Percentiles rank a stretch among this genome's conserved stretches.
These are phyloP conservation scores for Letharia lupina DNA, from an alignment of 495 filamentous ascomycete genomes.

Conservation along the genomic window DNA sequence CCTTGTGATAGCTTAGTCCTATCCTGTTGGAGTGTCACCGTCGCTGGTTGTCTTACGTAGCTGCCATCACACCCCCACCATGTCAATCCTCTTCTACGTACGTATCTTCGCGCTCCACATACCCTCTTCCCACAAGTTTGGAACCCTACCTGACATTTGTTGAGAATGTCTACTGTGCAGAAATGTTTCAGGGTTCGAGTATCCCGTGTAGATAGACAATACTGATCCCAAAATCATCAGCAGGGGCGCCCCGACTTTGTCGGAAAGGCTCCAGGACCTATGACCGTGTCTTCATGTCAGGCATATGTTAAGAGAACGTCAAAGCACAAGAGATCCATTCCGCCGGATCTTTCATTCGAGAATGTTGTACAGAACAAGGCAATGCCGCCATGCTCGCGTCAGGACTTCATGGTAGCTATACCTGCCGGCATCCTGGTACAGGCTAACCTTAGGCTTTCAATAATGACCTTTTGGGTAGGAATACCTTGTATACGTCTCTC, in stretches of 20 bases:
- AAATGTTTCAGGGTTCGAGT: background rate
- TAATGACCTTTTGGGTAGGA: slow-evolving; percentile 26
- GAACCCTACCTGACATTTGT: background rate
- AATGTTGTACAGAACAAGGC: slow-evolving; percentile 37
- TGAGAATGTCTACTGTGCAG: background rate
- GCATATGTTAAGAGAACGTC: slow-evolving; percentile 29
- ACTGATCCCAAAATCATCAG: background rate
- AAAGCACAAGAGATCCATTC: slow-evolving; percentile 29
- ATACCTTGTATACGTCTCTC: slow-evolving; percentile 41
- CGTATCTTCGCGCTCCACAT: background rate
- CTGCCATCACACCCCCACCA: slow-evolving; percentile 12
- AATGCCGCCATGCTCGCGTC: slow-evolving; percentile 39
- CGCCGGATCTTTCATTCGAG: slow-evolving; percentile 38
- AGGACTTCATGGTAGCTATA: slow-evolving; percentile 34
- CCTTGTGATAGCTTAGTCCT: background rate
- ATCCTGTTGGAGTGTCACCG: background rate
- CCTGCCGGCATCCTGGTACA: background rate
- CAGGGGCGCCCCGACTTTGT: slow-evolving; percentile 27
- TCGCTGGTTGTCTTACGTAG: background rate
- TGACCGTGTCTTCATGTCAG: slow-evolving; percentile 26
- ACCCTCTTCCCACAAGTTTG: background rate
- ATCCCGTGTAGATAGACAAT: background rate
- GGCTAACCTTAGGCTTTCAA: background rate
- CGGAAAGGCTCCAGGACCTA: slow-evolving; percentile 24
- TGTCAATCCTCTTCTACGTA: slow-evolving; percentile 30